Evolutionary conservation across 140 eudicot species (phyloP), one percentile per base, ranked within the genome.

Genomic region (Bidens hawaiensis): DNA sequence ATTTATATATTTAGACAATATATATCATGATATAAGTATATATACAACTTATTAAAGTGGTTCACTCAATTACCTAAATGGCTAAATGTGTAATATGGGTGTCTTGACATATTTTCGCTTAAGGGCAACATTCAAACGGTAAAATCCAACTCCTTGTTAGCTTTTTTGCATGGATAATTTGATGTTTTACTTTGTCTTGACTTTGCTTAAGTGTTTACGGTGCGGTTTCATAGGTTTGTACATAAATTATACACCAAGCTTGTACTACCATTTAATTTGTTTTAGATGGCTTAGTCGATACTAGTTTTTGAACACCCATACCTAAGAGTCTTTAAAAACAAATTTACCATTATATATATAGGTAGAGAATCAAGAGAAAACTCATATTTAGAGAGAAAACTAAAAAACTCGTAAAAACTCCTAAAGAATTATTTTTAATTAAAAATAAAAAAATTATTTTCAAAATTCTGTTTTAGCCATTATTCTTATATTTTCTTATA

Each of bases 81-180:
- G 59, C 58, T 62, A 51, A 51, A 71, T 27, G 57, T 62, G 64
- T 62, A 61, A 62, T 26, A 7, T 34, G 42, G 42, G 43, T 22
- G 22, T 18, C n/a, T 71, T 62, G 47, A 61, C 26, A 43, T 19
- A 8, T 72, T 51, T 63, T 25, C 65, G 50, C 57, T 12, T 19
- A 26, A 38, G 51, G 71, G 71, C 17, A 64, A 63, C 49, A 72
- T 63, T 30, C 71, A 53, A 72, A 72, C 77, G 24, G 53, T 54
- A 64, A 14, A 72, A 53, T 43, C 31, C 31, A 63, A 19, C 66
- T 23, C 42, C 33, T 63, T 61, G 50, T 60, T 70, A 61, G 17
- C 30, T 23, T 31, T n/a, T 53, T 36, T 18, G 31, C 33, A 48
- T 60, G 75, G 64, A 60, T 50, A 70, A 16, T 23, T 34, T 36